Base-by-base conservation (phyloP, 2,329 filamentous ascomycete genomes). In the Westerdykella sp. region DNA sequence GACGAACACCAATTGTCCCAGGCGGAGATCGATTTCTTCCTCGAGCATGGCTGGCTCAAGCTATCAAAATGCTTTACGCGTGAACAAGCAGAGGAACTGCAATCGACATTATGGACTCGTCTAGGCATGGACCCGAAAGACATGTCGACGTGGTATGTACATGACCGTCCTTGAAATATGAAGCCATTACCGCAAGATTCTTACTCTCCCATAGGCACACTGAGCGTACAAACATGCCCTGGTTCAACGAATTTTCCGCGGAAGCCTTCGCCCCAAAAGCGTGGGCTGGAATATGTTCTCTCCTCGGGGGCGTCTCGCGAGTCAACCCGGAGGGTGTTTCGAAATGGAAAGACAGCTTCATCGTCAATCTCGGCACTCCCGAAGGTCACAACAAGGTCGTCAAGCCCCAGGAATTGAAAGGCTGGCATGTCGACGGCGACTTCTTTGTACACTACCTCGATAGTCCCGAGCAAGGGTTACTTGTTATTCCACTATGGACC, bases 401-500 rank as follows among this genome's bases (percentile, higher is more conserved):
- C 3, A 63, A 71, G 30, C 79, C 79, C 0, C 69, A 73, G 40
- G 72, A 78, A 1, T 66, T 84, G 16, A 56, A 69, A 6, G 70
- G 70, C 16, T 86, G 83, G 82, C 83, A 85, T 62, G 79, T 84
- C 14, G 82, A 85, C 62, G 82, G 83, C 7, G 82, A 86, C 52
- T 85, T 84, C 62, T 86, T 86, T 59, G 73, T 83, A 5, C 83
- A 86, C 67, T 87, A 81, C 51, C 75, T 87, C 30, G 83, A 86
- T 58, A 82, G 77, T 15, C 78, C 78, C 0, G 83, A 87, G 66
- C 83, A 87, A 61, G 83, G 73, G 0, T 65, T 86, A 12, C 70
- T 86, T 1, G 80, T 85, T 11, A 84, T 84, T 34, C 82, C 83
- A 1, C 62, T 85, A 5, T 86, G 82, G 67, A 80, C 73, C 0